Evolutionary conservation across 2,329 filamentous ascomycete species (phyloP).

Genomic region (Knufia petricola): DNA sequence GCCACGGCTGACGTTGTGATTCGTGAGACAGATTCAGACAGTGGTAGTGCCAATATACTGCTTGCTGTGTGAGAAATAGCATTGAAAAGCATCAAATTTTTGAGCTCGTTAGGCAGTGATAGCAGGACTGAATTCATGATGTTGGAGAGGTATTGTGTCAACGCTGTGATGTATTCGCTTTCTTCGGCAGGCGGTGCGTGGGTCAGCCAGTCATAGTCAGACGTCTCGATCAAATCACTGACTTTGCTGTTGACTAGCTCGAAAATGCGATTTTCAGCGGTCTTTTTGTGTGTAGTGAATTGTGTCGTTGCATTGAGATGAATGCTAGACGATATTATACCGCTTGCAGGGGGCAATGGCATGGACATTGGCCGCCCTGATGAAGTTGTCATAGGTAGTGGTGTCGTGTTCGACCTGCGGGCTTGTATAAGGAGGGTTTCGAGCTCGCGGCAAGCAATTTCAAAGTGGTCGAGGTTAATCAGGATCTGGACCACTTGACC

Average conservation of each 20-base stretch:
- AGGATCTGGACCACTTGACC: conserved; percentile 98
- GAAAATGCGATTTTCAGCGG: conserved; percentile 93
- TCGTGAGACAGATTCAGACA: conserved; percentile 67
- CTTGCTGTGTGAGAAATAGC: conserved; percentile 83
- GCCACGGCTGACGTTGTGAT: conserved; percentile 82
- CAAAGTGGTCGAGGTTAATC: conserved; percentile 95
- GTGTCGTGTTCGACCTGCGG: conserved; percentile 59
- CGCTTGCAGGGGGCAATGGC: conserved; percentile 67
- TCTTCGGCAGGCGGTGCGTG: conserved; percentile 58
- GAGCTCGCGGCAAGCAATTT: conserved; percentile 80
- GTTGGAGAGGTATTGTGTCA: conserved; percentile 85
- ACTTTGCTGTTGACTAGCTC: conserved; percentile 98
- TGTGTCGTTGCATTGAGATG: conserved; percentile 68
- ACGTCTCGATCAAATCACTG: conserved; percentile 90
- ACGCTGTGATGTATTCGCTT: conserved; percentile 88
- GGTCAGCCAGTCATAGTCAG: conserved; percentile 84
- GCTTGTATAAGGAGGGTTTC: conserved; percentile 78
- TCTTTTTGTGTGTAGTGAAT: conserved; percentile 86
- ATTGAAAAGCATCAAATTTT: conserved; percentile 96
- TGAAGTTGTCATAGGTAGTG: conserved; percentile 46
- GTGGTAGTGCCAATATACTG: conserved; percentile 64
- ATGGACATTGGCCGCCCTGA: conserved; percentile 29
- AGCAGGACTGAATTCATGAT: conserved; percentile 94
- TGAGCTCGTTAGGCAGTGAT: conserved; percentile 88
- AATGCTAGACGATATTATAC: conserved; percentile 48